Evolutionary conservation across 768 basidiomycete species (phyloP).

Genomic region (Auricularia cornea): DNA sequence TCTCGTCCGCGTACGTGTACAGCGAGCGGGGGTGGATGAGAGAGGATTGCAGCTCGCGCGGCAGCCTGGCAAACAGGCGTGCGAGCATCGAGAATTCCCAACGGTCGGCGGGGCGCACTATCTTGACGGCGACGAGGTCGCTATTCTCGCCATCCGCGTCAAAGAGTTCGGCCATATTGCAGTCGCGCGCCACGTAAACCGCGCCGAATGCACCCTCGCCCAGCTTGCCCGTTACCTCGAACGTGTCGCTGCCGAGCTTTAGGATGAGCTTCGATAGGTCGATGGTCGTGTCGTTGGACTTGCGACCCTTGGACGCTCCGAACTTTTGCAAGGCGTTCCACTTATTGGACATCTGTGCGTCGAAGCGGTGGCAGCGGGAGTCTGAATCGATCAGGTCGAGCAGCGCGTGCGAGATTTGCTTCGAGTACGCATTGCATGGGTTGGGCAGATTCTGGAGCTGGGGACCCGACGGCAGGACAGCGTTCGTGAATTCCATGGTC

Average conservation of each 20-base stretch:
- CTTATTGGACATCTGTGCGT: neutral
- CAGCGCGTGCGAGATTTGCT: conserved; percentile 50
- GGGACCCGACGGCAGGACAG: conserved; percentile 41
- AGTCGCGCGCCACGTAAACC: conserved; percentile 73
- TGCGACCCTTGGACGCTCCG: conserved; percentile 35
- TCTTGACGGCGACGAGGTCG: conserved; percentile 75
- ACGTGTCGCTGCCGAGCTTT: conserved; percentile 52
- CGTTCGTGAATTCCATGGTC: conserved; percentile 51
- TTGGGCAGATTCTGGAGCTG: conserved; percentile 66
- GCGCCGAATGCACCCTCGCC: conserved; percentile 96
- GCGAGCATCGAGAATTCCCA: conserved; percentile 92
- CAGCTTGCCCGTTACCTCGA: conserved; percentile 74
- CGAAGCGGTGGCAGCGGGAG: conserved; percentile 11
- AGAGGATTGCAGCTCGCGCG: conserved; percentile 48
- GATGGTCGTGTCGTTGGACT: conserved; percentile 15
- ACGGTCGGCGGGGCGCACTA: conserved; percentile 77
- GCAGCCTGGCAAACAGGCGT: conserved; percentile 63
- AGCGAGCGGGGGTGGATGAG: conserved; percentile 71
- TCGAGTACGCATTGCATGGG: conserved; percentile 82
- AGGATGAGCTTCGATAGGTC: conserved; percentile 37
- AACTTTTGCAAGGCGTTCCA: conserved; percentile 44
- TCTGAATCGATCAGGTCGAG: conserved; percentile 58
- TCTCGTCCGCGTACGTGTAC: conserved; percentile 83
- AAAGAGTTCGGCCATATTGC: conserved; percentile 3
- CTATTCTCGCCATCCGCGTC: conserved; percentile 46